Conservation (phyloP, 2,329 filamentous ascomycete species). For the Aureobasidium mangrovei region DNA sequence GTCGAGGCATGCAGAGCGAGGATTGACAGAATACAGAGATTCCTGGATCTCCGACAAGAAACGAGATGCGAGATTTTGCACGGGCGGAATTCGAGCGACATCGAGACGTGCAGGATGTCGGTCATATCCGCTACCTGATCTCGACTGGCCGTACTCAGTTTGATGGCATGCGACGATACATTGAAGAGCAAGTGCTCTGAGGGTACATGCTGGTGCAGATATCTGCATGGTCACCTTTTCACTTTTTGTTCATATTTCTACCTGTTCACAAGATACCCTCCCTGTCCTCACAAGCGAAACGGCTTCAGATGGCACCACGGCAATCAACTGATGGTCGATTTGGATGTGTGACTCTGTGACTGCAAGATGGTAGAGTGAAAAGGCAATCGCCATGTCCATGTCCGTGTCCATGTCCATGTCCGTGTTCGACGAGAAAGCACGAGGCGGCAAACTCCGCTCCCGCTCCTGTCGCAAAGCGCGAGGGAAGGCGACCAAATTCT, state of each 20-base stretch:
- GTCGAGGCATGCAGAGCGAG: not conserved
- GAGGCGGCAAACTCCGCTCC: no score
- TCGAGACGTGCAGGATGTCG: slow-evolving; percentile 37
- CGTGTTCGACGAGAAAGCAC: no score
- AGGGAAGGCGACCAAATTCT: no score
- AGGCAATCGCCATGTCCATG: no score
- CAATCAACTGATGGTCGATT: no score
- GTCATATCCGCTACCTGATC: slow-evolving; percentile 41
- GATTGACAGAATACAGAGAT: slow-evolving; percentile 22
- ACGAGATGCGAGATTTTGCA: slow-evolving; percentile 41
- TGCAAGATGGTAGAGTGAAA: no score
- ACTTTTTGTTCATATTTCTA: not conserved
- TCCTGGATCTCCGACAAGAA: slow-evolving; percentile 27
- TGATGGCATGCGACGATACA: slow-evolving; percentile 38
- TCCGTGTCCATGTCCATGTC: no score
- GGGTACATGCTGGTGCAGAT: not conserved
- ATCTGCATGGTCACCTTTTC: not conserved
- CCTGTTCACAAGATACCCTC: no score
- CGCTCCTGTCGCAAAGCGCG: no score
- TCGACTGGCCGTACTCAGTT: slow-evolving; percentile 44
- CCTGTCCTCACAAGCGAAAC: no score
- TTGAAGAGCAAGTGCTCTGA: slow-evolving; percentile 27
- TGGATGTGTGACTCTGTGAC: no score
- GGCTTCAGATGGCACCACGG: no score
- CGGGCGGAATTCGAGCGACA: slow-evolving; percentile 42